phyloP scores from a whole-genome alignment of 2,329 filamentous ascomycete species.

The Lachnellula hyalina region DNA sequence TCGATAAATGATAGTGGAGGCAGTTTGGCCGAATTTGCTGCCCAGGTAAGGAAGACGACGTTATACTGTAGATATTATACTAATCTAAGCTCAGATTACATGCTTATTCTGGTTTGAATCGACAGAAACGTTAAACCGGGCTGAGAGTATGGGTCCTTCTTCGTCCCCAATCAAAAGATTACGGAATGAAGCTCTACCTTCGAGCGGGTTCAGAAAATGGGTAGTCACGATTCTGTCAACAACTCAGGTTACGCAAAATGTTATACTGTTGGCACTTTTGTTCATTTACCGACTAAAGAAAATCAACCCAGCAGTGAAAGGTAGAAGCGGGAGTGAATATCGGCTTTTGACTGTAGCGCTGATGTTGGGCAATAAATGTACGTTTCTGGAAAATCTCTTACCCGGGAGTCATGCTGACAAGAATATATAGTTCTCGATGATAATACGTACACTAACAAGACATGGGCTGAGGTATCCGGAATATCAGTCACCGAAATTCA shows the following conservation, averaged over 20 bases:
- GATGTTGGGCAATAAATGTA: conserved; percentile 97
- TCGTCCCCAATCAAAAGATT: conserved; percentile 49
- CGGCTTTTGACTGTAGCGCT: conserved; percentile 86
- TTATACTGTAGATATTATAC: background rate
- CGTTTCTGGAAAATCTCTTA: conserved; percentile 28
- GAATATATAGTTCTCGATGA: conserved; percentile 71
- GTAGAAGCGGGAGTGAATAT: conserved; percentile 90
- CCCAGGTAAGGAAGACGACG: conserved; percentile 50
- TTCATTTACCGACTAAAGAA: conserved; percentile 94
- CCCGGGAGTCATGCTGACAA: conserved; percentile 19
- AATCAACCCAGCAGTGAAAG: conserved; percentile 82
- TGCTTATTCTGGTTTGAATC: conserved; percentile 98
- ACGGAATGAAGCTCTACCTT: conserved; percentile 67
- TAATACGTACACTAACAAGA: conserved; percentile 99
- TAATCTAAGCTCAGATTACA: conserved; percentile 61
- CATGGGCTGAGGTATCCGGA: conserved; percentile 95
- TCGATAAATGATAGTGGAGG: conserved; percentile 73
- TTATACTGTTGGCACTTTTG: conserved; percentile 80
- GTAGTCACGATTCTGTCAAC: conserved; percentile 85
- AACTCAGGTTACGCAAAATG: conserved; percentile 94
- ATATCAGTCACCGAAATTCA: conserved; percentile 94
- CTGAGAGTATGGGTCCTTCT: conserved; percentile 47
- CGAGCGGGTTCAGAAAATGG: conserved; percentile 85
- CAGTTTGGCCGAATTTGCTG: conserved; percentile 75
- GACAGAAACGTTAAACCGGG: conserved; percentile 68